phyloP scores from a whole-genome alignment of 2,329 filamentous ascomycete genomes.

The Orbilia oligospora region DNA sequence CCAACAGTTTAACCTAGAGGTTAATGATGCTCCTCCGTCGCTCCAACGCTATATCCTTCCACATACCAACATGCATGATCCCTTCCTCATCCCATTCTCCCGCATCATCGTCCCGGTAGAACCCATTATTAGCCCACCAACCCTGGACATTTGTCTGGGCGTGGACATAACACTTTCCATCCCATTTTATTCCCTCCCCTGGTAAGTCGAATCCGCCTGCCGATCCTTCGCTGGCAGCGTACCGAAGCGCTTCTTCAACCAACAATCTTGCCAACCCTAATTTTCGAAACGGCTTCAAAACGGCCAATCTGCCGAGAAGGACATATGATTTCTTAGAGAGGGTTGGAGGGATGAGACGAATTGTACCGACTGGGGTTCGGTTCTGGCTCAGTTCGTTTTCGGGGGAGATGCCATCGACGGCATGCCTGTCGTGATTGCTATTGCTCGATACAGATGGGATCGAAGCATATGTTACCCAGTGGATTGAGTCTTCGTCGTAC shows the following conservation, averaged over 20 bases:
- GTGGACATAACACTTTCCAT: constrained; percentile 72
- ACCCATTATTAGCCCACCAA: constrained; percentile 81
- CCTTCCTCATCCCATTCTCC: constrained; percentile 87
- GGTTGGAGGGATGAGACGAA: constrained; percentile 82
- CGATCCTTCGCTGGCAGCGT: constrained; percentile 75
- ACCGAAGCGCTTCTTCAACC: constrained; percentile 77
- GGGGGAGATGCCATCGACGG: constrained; percentile 68
- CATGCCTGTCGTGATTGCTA: constrained; percentile 67
- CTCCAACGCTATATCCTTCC: constrained; percentile 66
- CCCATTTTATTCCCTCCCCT: constrained; percentile 66
- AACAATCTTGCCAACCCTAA: constrained; percentile 76
- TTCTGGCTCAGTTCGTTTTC: constrained; percentile 57
- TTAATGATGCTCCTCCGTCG: constrained; percentile 50
- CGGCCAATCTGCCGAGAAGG: constrained; percentile 84
- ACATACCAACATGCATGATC: constrained; percentile 90
- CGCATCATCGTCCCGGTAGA: constrained; percentile 79
- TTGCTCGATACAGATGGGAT: constrained; percentile 67
- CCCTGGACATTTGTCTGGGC: constrained; percentile 78
- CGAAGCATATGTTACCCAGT: constrained; percentile 87
- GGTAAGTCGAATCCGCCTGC: constrained; percentile 68
- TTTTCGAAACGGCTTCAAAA: constrained; percentile 76
- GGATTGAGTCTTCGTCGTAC: constrained; percentile 83
- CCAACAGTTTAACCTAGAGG: constrained; percentile 27
- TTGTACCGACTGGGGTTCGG: constrained; percentile 77
- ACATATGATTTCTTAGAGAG: constrained; percentile 75